Percentiles rank a stretch among this genome's conserved stretches.
Evolutionary conservation across 1,284 basidiomycete species (phyloP).

Genomic region (Cryptococcus deneoformans): DNA sequence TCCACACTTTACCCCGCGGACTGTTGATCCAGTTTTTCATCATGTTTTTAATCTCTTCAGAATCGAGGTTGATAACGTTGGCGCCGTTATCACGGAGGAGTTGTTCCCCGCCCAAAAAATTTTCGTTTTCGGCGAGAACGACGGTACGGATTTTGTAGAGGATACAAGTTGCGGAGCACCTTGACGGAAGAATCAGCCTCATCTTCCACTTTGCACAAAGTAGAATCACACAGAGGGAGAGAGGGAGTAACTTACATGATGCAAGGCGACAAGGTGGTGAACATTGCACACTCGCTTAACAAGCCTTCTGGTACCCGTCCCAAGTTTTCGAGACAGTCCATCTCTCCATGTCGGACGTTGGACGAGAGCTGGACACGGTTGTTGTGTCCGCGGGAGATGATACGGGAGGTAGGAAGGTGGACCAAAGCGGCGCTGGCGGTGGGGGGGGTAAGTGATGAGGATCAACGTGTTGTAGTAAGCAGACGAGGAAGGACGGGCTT

Average conservation of each 20-base stretch:
- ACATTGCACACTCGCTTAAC: constrained; percentile 33
- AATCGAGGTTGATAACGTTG: constrained; percentile 30
- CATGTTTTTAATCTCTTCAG: constrained; percentile 24
- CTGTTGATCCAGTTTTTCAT: constrained; percentile 35
- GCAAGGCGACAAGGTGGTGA: constrained; percentile 33
- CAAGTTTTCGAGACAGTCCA: constrained; percentile 35
- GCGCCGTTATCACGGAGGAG: constrained; percentile 17
- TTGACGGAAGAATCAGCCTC: not conserved
- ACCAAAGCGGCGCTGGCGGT: constrained; percentile 25
- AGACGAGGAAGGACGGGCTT: not conserved
- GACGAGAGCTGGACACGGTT: constrained; percentile 33
- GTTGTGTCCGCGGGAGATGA: constrained; percentile 34
- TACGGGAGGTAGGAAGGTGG: constrained; percentile 32
- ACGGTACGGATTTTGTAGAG: constrained; percentile 30
- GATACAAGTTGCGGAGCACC: constrained; percentile 29
- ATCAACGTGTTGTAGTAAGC: too few relatives aligned
- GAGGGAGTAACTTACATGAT: constrained; percentile 18
- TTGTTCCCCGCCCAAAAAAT: constrained; percentile 32
- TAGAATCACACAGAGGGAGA: too few relatives aligned
- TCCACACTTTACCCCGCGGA: constrained; percentile 24
- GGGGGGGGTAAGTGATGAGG: not conserved
- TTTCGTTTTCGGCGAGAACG: constrained; percentile 34
- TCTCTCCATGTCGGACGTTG: constrained; percentile 37
- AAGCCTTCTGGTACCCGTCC: constrained; percentile 27
- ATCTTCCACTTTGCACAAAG: too few relatives aligned